Percentiles rank a stretch among this genome's conserved stretches.
phyloP scores from a whole-genome alignment of 2,329 filamentous ascomycete genomes.

The Didymella sp. region DNA sequence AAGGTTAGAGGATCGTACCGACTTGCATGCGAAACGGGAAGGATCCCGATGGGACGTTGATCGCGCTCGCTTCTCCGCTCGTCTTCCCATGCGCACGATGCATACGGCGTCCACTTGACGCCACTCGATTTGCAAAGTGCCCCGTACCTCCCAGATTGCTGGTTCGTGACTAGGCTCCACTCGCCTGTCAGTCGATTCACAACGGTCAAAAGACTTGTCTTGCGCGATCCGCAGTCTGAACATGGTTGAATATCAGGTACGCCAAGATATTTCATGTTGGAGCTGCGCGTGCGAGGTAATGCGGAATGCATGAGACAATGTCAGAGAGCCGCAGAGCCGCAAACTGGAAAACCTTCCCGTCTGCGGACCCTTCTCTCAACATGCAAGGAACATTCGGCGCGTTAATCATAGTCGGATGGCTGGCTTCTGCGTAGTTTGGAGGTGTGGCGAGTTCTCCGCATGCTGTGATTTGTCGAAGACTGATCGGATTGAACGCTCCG shows the following conservation, averaged over 20 bases:
- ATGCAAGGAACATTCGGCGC: background rate
- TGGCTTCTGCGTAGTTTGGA: slow-evolving; percentile 6
- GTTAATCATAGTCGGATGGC: slow-evolving; percentile 1
- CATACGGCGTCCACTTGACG: slow-evolving; percentile 14
- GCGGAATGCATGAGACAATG: background rate
- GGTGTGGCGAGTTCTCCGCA: slow-evolving; percentile 28
- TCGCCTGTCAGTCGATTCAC: slow-evolving; percentile 1
- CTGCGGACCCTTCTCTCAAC: slow-evolving; percentile 3
- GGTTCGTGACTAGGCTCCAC: slow-evolving; percentile 1
- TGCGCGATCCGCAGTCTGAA: background rate
- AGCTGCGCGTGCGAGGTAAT: background rate
- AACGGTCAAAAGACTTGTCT: background rate
- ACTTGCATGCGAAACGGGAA: slow-evolving; percentile 17
- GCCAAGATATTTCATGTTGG: background rate
- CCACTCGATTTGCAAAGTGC: slow-evolving; percentile 14
- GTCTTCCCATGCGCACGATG: slow-evolving; percentile 12
- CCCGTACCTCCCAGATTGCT: background rate
- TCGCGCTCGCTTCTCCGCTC: slow-evolving; percentile 10
- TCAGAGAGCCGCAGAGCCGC: slow-evolving; percentile 7
- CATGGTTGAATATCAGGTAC: background rate
- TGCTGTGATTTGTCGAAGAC: slow-evolving; percentile 19
- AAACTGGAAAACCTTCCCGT: slow-evolving; percentile 1
- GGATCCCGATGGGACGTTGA: slow-evolving; percentile 16
- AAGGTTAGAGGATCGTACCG: slow-evolving; percentile 14
- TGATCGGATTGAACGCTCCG: background rate